These are phyloP conservation scores for Alternaria sp. DNA, from an alignment of 2,329 filamentous ascomycete species.

Conservation along the genomic window DNA sequence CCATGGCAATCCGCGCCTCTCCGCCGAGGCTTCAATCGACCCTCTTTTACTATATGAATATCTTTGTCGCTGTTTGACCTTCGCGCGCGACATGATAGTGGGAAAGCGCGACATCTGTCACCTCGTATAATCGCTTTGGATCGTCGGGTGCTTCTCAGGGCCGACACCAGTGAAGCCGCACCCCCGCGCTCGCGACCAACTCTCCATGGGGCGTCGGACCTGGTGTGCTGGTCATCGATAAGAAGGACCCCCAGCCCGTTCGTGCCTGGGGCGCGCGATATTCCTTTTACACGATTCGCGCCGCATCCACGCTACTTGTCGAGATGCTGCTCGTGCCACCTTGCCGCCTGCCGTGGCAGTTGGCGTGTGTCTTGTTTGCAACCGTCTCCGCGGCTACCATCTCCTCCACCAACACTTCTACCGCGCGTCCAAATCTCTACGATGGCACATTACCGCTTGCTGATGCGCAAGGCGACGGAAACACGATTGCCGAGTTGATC, in stretches of 20 bases:
- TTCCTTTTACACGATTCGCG: background rate
- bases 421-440: conserved; percentile 16
- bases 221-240: conserved; percentile 24
- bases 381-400: conserved; percentile 33
- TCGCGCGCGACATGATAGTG: conserved; percentile 9
- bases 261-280: conserved; percentile 4
- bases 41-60: background rate
- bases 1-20: conserved; percentile 10
- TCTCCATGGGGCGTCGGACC: conserved; percentile 12
- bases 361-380: conserved; percentile 36
- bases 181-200: conserved; percentile 16
- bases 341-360: conserved; percentile 29
- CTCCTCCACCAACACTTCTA: conserved; percentile 37
- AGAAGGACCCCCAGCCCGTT: conserved; percentile 14
- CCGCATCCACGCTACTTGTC: conserved; percentile 2
- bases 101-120: background rate
- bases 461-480: conserved; percentile 16
- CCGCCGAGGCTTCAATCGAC: background rate
- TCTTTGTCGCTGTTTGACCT: background rate
- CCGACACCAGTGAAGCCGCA: conserved; percentile 11
- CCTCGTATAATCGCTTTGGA: conserved; percentile 1
- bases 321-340: conserved; percentile 28
- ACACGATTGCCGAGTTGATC: conserved; percentile 36
- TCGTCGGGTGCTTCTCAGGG: background rate
- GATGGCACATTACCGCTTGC: conserved; percentile 31